These are phyloP conservation scores for Albatrellus ellisii DNA, from an alignment of 768 basidiomycete genomes.

Conservation along the genomic window DNA sequence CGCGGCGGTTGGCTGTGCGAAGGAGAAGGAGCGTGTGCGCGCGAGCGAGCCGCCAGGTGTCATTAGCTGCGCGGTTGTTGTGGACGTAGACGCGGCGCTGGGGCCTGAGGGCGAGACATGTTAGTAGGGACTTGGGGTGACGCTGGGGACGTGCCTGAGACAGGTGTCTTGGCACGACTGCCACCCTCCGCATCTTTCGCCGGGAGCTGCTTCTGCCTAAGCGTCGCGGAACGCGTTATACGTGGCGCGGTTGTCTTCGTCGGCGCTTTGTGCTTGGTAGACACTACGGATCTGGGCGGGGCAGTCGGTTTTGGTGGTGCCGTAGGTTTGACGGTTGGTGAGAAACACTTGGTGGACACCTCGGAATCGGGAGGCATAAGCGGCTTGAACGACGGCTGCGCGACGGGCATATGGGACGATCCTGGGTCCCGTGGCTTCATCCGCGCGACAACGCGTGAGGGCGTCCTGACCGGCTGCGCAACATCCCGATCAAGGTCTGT, in stretches of 20 bases:
- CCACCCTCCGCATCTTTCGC: neutral
- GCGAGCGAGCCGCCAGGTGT: constrained; percentile 4
- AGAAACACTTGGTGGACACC: too few species aligned
- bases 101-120: neutral
- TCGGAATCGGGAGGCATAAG: too few species aligned
- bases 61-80: neutral
- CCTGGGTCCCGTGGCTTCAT: too few species aligned
- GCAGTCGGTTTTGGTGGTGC: too few species aligned
- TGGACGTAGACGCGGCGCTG: neutral
- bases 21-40: constrained; percentile 8
- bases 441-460: too few species aligned
- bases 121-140: neutral
- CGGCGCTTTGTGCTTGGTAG: neutral
- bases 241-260: neutral
- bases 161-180: neutral
- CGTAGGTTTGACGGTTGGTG: too few species aligned
- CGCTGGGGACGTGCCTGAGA: neutral
- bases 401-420: too few species aligned
- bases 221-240: neutral
- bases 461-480: too few species aligned
- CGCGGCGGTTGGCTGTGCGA: constrained; percentile 14
- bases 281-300: neutral
- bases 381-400: too few species aligned
- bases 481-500: too few species aligned
- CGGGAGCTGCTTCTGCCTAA: neutral